Evolutionary conservation across 1,284 basidiomycete genomes (phyloP).

Genomic region (Leccinum subfulvum): DNA sequence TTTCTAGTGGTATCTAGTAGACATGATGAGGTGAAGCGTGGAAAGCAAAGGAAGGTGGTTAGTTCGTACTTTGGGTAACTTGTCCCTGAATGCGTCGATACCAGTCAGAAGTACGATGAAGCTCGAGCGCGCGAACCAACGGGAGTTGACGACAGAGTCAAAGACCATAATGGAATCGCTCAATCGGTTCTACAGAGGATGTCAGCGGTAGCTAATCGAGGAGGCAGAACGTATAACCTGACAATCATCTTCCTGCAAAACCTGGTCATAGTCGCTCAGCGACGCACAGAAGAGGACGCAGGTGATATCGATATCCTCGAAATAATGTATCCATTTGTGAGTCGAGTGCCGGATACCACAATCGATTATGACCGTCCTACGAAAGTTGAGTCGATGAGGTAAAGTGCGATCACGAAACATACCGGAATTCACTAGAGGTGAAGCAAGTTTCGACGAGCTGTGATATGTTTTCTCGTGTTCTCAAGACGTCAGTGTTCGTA

Average conservation of each 20-base stretch:
- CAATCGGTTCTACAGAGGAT: not conserved
- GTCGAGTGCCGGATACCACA: not conserved
- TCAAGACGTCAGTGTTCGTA: constrained; percentile 1
- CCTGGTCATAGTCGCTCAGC: constrained; percentile 6
- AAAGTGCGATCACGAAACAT: not conserved
- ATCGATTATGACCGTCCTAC: constrained; percentile 1
- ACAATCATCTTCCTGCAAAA: not conserved
- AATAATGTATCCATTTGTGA: constrained; percentile 1
- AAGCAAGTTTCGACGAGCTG: constrained; percentile 2
- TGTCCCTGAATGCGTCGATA: constrained; percentile 3
- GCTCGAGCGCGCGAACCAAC: not conserved
- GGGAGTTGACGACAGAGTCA: not conserved
- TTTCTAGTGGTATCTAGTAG: constrained; percentile 8
- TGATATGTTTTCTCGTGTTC: not conserved
- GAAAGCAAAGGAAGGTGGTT: not conserved
- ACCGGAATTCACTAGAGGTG: constrained; percentile 2
- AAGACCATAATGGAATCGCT: not conserved
- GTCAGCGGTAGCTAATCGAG: not conserved
- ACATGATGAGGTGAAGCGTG: not conserved
- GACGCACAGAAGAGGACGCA: constrained; percentile 7
- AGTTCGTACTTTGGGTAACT: constrained; percentile 10
- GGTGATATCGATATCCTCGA: not conserved
- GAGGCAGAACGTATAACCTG: not conserved
- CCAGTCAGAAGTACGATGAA: constrained; percentile 6
- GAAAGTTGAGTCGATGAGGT: not conserved